A percentile compares a stretch with the other conserved stretches of the same genome.
These are phyloP conservation scores for Colletotrichum sp. DNA, from an alignment of 2,329 filamentous ascomycete genomes.

Conservation along the genomic window DNA sequence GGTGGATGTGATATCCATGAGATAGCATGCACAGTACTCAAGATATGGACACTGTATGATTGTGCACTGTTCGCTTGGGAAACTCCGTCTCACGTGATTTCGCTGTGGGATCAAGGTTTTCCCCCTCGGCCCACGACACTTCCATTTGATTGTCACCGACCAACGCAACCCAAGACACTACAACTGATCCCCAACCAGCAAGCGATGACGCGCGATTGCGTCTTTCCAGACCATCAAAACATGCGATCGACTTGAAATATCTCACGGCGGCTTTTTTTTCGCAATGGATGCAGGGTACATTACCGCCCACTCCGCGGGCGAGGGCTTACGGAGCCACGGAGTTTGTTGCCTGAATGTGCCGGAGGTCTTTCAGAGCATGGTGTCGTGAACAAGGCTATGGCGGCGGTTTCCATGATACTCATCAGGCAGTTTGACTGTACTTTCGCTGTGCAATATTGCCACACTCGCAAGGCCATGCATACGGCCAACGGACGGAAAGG, in stretches of 20 bases:
- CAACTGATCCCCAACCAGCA: conserved; percentile 1
- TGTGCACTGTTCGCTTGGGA: neutral
- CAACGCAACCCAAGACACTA: neutral
- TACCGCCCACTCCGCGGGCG: neutral
- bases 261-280: neutral
- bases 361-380: neutral
- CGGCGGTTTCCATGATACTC: neutral
- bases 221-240: neutral
- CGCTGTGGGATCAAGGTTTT: conserved; percentile 12
- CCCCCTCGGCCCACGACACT: conserved; percentile 5
- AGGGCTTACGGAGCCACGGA: neutral
- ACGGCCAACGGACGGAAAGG: neutral
- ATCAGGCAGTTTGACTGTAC: neutral
- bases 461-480: neutral
- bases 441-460: neutral
- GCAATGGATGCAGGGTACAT: neutral
- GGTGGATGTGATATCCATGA: neutral
- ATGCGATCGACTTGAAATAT: neutral
- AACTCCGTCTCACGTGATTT: conserved; percentile 6
- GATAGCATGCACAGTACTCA: neutral
- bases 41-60: fast-evolving
- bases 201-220: neutral
- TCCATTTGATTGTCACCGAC: neutral
- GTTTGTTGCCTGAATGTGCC: neutral
- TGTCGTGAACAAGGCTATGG: neutral